Evolutionary conservation across 805 yeast species (phyloP).

Genomic region (Yamadazyma sp.): DNA sequence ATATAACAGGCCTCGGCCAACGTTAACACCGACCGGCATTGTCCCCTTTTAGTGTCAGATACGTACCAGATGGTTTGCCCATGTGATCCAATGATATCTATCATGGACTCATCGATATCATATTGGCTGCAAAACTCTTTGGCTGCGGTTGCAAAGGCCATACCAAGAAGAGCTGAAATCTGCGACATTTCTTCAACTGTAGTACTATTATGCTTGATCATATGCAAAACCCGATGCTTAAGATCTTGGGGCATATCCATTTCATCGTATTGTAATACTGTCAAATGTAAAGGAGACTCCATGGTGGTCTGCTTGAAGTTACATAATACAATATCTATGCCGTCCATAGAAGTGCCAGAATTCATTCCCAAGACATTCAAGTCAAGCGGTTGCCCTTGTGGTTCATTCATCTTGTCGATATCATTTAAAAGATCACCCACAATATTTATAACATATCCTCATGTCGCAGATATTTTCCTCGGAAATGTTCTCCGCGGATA

Average conservation of each 20-base stretch:
- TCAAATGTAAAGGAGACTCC: conserved; percentile 12
- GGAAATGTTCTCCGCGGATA: too few species aligned
- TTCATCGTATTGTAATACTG: conserved; percentile 14
- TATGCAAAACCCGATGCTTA: conserved; percentile 11
- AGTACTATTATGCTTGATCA: conserved; percentile 14
- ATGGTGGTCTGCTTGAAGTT: conserved; percentile 11
- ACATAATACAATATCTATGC: conserved; percentile 17
- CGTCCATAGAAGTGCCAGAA: conserved; percentile 18
- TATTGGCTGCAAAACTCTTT: conserved; percentile 10
- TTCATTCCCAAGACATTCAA: conserved; percentile 14
- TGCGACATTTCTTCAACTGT: conserved; percentile 16
- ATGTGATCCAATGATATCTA: conserved; percentile 24
- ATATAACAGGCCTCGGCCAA: conserved; percentile 23
- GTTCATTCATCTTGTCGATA: too few species aligned
- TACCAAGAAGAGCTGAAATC: conserved; percentile 12
- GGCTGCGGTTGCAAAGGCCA: conserved; percentile 15
- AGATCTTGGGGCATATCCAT: conserved; percentile 13
- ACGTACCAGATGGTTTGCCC: conserved; percentile 28
- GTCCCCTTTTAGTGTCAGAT: conserved; percentile 13
- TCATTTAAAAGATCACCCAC: too few species aligned
- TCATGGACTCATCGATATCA: conserved; percentile 5
- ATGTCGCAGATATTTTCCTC: too few species aligned
- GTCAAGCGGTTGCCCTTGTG: conserved; percentile 7
- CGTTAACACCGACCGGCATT: conserved; percentile 19
- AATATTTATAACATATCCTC: too few species aligned